Percentiles rank a stretch among this genome's conserved stretches.
Conservation (phyloP, 257 asterid species). For the Lantana camara region DNA sequence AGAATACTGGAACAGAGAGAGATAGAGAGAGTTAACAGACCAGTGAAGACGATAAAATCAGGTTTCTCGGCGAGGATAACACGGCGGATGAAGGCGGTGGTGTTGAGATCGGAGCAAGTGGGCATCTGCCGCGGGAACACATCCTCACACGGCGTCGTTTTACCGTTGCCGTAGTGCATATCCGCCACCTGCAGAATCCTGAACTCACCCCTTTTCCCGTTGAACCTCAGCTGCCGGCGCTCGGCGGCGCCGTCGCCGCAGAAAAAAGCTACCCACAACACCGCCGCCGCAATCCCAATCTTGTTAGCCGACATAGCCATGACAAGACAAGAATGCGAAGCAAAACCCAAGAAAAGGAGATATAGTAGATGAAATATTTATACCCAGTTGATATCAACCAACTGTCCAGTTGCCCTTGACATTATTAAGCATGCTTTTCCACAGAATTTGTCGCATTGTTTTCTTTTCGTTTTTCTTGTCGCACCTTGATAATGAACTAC, state of each 20-base stretch:
- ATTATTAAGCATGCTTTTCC: slow-evolving; percentile 11
- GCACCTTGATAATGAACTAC: too few relatives aligned
- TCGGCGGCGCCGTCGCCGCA: slow-evolving; percentile 33
- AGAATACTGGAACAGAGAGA: not conserved
- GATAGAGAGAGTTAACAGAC: slow-evolving; percentile 30
- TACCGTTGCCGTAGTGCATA: slow-evolving; percentile 86
- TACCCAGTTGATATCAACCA: slow-evolving; percentile 21
- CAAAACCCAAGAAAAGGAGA: not conserved
- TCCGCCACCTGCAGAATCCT: slow-evolving; percentile 93
- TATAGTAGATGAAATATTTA: not conserved
- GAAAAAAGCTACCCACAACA: slow-evolving; percentile 31
- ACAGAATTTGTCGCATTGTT: slow-evolving; percentile 17
- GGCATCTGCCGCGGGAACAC: slow-evolving; percentile 62
- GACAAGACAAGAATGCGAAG: not conserved
- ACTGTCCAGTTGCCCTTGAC: slow-evolving; percentile 36
- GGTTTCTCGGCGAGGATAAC: slow-evolving; percentile 78
- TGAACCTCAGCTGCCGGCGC: slow-evolving; percentile 56
- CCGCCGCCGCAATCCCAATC: slow-evolving; percentile 13
- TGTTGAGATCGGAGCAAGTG: slow-evolving; percentile 87
- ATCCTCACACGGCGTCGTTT: slow-evolving; percentile 64
- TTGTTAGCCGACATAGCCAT: slow-evolving; percentile 26
- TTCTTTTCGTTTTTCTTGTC: not conserved
- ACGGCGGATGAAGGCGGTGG: slow-evolving; percentile 78
- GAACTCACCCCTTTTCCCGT: slow-evolving; percentile 61
- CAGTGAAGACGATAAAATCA: slow-evolving; percentile 80